Evolutionary conservation across 1,284 basidiomycete species (phyloP).

Genomic region (Cutaneotrichosporon dermatis): DNA sequence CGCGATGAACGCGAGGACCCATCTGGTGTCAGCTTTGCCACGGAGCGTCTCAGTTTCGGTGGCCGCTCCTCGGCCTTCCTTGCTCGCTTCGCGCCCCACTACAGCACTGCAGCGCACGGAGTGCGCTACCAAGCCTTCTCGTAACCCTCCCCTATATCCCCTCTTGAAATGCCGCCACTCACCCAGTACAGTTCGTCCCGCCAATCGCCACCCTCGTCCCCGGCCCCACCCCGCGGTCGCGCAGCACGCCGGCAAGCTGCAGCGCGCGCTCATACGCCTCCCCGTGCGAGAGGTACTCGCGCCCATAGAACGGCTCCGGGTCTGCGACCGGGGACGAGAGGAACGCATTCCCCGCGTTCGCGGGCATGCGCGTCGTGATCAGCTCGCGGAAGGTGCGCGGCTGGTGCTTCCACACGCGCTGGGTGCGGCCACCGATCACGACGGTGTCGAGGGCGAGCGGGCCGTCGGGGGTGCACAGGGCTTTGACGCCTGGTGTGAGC

Average conservation of each 20-base stretch:
- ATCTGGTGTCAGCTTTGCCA: conserved; percentile 18
- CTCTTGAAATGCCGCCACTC: conserved; percentile 13
- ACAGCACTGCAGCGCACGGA: too few species aligned
- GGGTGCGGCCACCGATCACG: conserved; percentile 23
- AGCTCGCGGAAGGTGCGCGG: conserved; percentile 3
- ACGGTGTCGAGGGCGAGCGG: conserved; percentile 38
- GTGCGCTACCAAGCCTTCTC: too few species aligned
- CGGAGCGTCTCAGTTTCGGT: too few species aligned
- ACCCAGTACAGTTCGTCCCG: conserved; percentile 31
- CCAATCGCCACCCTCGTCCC: conserved; percentile 38
- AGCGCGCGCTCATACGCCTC: conserved; percentile 25
- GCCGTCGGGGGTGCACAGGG: conserved; percentile 23
- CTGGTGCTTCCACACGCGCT: conserved; percentile 37
- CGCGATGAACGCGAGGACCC: conserved; percentile 37
- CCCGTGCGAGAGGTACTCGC: conserved; percentile 27
- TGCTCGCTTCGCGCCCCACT: too few species aligned
- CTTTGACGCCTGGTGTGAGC: conserved; percentile 4
- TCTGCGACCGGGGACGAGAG: conserved; percentile 30
- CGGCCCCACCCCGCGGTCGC: conserved; percentile 25
- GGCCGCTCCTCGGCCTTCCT: too few species aligned
- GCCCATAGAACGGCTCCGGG: conserved; percentile 7
- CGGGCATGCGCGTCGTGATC: neutral
- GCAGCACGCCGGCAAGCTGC: conserved; percentile 31
- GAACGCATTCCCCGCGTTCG: conserved; percentile 8
- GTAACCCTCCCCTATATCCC: neutral